Evolutionary conservation across 495 filamentous ascomycete genomes (phyloP), one percentile per base, ranked within the genome.

Genomic region (Physcia stellaris): DNA sequence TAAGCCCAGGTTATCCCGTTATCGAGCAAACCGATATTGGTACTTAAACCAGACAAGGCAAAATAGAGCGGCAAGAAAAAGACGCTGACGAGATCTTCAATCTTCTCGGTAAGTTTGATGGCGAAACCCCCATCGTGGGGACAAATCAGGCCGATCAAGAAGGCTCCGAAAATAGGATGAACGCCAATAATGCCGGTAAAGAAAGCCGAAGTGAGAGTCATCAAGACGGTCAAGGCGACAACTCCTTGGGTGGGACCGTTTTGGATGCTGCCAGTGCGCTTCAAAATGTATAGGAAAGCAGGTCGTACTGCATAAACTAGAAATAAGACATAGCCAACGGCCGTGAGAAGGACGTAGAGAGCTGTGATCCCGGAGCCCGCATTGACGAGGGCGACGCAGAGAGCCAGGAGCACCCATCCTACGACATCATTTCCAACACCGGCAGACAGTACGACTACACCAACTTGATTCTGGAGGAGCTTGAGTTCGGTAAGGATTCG

Each of bases 61-160:
- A 96, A 98, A 55, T 98, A 98, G 3, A 98, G 77, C 0, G 90
- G 90, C 10, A 95, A 63, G 45, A 98, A 86, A n/a, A 98, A 64
- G 17, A 85, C 74, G 1, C 76, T 72, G 34, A 98, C 79, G 6
- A 98, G 60, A 61, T 98, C 90, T 54, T 98, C 90, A 37, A 98
- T 74, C 64, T 96, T 98, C 52, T 98, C 90, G 0, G 87, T 88
- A 41, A 98, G 57, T 46, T 90, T 86, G 54, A 95, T 92, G 13
- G 86, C 82, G 57, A 95, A 98, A 5, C 88, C 88, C 27, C 83
- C 83, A 35, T 95, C 82, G 50, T 94, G 90, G 0, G 90, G 90
- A 53, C 87, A 94, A 40, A 98, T 86, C 39, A 98, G 48, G 11
- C 90, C 90, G 42, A 90, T 72, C 12, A 94, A 56, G 52, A 98